phyloP scores from a whole-genome alignment of 768 basidiomycete genomes.

The Hypholoma sublateritium region DNA sequence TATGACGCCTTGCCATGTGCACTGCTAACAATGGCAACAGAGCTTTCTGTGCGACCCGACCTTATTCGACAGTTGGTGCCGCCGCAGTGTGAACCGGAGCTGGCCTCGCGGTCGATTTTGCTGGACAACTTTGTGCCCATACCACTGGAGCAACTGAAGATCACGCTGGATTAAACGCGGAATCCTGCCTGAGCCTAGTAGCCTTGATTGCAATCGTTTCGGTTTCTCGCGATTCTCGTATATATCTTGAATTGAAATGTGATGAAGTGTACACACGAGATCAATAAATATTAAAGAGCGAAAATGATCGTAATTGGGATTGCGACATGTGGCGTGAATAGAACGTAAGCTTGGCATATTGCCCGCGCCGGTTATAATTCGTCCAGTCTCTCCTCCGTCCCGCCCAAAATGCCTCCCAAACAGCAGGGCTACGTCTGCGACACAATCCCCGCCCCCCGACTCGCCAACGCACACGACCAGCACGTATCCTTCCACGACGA shows the following conservation, averaged over 20 bases:
- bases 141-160: slow-evolving; percentile 93
- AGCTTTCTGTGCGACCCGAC: slow-evolving; percentile 95
- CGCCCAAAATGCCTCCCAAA: slow-evolving; percentile 19
- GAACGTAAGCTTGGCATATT: slow-evolving; percentile 24
- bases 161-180: slow-evolving; percentile 78
- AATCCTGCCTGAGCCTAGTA: not conserved
- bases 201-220: slow-evolving; percentile 15
- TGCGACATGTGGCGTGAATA: slow-evolving; percentile 46
- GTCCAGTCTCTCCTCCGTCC: slow-evolving; percentile 8
- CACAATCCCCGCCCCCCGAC: slow-evolving; percentile 63
- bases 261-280: slow-evolving; percentile 17
- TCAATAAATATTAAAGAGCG: slow-evolving; percentile 14
- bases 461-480: slow-evolving; percentile 33
- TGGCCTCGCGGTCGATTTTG: slow-evolving; percentile 82
- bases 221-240: slow-evolving; percentile 27
- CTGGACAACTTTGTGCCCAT: slow-evolving; percentile 94
- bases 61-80: slow-evolving; percentile 92
- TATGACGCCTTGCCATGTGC: not conserved
- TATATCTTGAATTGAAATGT: slow-evolving; percentile 45
- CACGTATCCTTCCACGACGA: slow-evolving; percentile 11
- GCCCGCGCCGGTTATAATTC: slow-evolving; percentile 4
- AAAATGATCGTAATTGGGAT: slow-evolving; percentile 25
- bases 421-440: slow-evolving; percentile 60
- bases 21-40: slow-evolving; percentile 38
- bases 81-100: slow-evolving; percentile 83